phyloP scores from a whole-genome alignment of 2,329 filamentous ascomycete species.

The Fusarium albosuccineum region DNA sequence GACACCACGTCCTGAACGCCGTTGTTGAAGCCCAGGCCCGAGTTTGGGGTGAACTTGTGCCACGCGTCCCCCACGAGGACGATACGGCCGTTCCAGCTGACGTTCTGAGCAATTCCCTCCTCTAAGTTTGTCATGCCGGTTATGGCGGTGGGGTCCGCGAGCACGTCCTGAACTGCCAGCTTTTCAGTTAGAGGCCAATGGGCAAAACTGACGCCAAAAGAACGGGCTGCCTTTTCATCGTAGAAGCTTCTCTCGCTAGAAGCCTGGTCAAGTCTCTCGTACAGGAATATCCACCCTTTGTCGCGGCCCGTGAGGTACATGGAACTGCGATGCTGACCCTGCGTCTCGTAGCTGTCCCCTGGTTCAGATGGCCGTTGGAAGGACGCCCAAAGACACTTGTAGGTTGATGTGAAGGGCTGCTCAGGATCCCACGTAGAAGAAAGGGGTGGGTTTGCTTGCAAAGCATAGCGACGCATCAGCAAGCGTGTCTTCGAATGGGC shows the following conservation, averaged over 20 bases:
- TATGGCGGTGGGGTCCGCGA: neutral
- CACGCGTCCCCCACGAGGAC: slow-evolving; percentile 51
- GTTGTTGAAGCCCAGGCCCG: slow-evolving; percentile 46
- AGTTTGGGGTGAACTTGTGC: slow-evolving; percentile 52
- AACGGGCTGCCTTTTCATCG: neutral
- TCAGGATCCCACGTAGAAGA: neutral
- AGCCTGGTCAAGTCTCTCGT: slow-evolving; percentile 48
- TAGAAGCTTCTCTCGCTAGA: slow-evolving; percentile 3
- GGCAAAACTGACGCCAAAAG: neutral
- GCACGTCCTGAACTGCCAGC: neutral
- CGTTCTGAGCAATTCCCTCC: slow-evolving; percentile 49
- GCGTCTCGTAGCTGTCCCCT: slow-evolving; percentile 48
- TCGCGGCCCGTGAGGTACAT: slow-evolving; percentile 49
- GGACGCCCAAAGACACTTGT: slow-evolving; percentile 9
- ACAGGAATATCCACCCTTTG: slow-evolving; percentile 51
- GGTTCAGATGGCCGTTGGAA: slow-evolving; percentile 8
- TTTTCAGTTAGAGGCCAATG: neutral
- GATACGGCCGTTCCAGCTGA: slow-evolving; percentile 45
- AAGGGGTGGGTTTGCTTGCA: neutral
- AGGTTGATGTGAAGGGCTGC: neutral
- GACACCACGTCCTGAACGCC: neutral
- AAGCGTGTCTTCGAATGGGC: neutral
- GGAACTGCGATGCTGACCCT: slow-evolving; percentile 40
- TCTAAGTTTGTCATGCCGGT: slow-evolving; percentile 44
- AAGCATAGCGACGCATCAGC: neutral